Base-by-base conservation (phyloP, 139 green algal species). In the Ostreobium quekettii region DNA sequence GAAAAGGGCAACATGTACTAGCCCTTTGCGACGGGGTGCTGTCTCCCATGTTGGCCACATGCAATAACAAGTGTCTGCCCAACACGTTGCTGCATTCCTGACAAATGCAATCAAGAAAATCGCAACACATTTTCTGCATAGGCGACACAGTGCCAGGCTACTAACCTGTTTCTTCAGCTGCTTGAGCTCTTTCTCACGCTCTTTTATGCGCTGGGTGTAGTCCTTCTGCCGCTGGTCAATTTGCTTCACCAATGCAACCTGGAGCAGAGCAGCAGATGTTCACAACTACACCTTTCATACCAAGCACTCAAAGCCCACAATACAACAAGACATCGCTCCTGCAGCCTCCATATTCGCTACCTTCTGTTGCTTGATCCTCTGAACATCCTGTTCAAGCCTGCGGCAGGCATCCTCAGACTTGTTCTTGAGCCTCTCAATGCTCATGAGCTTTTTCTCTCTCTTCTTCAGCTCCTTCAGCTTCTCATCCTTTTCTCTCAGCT, bases 141-240 rank as follows among this genome's bases (percentile, higher is more conserved):
- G n/a, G n/a, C n/a, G n/a, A n/a, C n/a, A n/a, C n/a, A n/a, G n/a
- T n/a, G n/a, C n/a, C n/a, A n/a, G n/a, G n/a, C n/a, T n/a, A n/a
- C 31, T 62, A 11, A 62, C 30, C 30, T 66, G 59, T 46, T 66
- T 66, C 30, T 66, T 66, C 28, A 66, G 59, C 19, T 70, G 63
- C 46, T 61, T 60, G 49, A 79, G 72, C 60, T 79, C 74, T 61
- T 67, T 72, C 57, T 79, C 74, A 33, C 65, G 70, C n/a, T 35
- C 65, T 73, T 94, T 94, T 71, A 97, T 93, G 48, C 74, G 58
- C 7, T 47, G n/a, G 58, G 96, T 95, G 68, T 97, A 89, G 1
- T 39, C 66, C 24, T 88, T 60, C 48, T 96, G 78, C 47, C 80
- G 76, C 29, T 73, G 71, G 62, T 66, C 59, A 46, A 66, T 66